phyloP scores from a whole-genome alignment of 352 stramenopile genomes.

The Phytopythium kandeliae region DNA sequence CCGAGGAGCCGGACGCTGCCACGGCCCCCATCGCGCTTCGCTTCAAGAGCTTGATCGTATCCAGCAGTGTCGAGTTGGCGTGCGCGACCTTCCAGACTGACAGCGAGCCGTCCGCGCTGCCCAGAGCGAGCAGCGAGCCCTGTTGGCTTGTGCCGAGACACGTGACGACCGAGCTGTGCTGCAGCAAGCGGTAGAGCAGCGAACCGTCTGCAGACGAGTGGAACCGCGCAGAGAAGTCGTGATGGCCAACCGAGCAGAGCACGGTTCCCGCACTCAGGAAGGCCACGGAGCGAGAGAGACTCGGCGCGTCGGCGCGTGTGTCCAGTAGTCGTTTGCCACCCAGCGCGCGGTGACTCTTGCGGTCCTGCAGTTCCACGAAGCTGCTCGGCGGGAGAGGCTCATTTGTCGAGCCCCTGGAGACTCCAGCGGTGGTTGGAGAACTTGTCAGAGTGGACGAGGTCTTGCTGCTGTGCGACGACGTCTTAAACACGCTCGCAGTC shows the following conservation, averaged over 20 bases:
- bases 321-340: slow-evolving; percentile 36
- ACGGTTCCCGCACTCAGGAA: slow-evolving; percentile 53
- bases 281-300: slow-evolving; percentile 14
- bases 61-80: slow-evolving; percentile 59
- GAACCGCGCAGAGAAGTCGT: slow-evolving; percentile 76
- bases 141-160: slow-evolving; percentile 48
- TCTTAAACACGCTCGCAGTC: slow-evolving; percentile 34
- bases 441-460: not conserved
- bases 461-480: not conserved
- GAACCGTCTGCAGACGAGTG: slow-evolving; percentile 65
- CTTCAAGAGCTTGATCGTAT: slow-evolving; percentile 76
- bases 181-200: slow-evolving; percentile 61
- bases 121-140: slow-evolving; percentile 43
- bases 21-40: slow-evolving; percentile 9
- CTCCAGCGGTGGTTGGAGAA: slow-evolving; percentile 3
- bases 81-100: slow-evolving; percentile 74
- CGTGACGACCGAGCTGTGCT: slow-evolving; percentile 66
- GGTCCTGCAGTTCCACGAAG: slow-evolving; percentile 60
- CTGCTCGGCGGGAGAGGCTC: slow-evolving; percentile 8
- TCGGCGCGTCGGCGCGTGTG: slow-evolving; percentile 11
- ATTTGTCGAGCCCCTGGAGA: slow-evolving; percentile 10
- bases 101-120: slow-evolving; percentile 64
- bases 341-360: slow-evolving; percentile 55
- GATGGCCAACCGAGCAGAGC: slow-evolving; percentile 59
- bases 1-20: not conserved